These are phyloP conservation scores for Kluyveromyces lactis DNA, from an alignment of 805 yeast genomes.

Conservation along the genomic window DNA sequence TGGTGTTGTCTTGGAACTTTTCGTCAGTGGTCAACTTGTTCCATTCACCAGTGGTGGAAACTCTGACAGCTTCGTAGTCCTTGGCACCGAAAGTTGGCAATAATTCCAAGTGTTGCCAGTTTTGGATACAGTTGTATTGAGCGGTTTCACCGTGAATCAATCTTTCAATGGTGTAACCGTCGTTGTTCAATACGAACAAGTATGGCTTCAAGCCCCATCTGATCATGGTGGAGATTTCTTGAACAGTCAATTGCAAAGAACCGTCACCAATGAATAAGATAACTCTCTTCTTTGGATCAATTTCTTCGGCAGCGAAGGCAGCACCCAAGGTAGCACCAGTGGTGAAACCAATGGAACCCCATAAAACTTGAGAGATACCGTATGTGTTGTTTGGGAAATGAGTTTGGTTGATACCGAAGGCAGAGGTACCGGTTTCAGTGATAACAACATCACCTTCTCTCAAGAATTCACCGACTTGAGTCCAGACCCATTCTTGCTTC, in stretches of 20 bases:
- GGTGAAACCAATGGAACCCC: constrained; percentile 71
- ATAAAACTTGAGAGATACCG: constrained; percentile 66
- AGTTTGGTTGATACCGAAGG: constrained; percentile 61
- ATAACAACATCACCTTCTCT: constrained; percentile 58
- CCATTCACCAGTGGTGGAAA: constrained; percentile 51
- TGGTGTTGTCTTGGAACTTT: constrained; percentile 45
- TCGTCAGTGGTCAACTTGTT: constrained; percentile 39
- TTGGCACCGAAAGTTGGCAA: constrained; percentile 44
- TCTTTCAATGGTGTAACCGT: constrained; percentile 70
- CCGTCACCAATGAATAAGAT: constrained; percentile 69
- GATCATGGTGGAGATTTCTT: constrained; percentile 62
- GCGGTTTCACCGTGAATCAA: constrained; percentile 64
- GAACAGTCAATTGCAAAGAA: constrained; percentile 65
- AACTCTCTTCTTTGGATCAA: constrained; percentile 53
- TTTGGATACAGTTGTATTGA: constrained; percentile 56
- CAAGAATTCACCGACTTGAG: constrained; percentile 52
- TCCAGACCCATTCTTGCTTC: constrained; percentile 65
- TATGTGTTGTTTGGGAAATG: constrained; percentile 53
- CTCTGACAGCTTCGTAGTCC: constrained; percentile 46
- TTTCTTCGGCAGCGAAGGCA: constrained; percentile 56
- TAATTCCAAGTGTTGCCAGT: constrained; percentile 56
- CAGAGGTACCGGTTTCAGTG: constrained; percentile 70
- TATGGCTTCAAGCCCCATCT: constrained; percentile 62
- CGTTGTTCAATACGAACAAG: constrained; percentile 60
- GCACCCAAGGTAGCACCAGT: constrained; percentile 66